phyloP scores from a whole-genome alignment of 2,329 filamentous ascomycete species.

The Arthrobotrys sinensis region DNA sequence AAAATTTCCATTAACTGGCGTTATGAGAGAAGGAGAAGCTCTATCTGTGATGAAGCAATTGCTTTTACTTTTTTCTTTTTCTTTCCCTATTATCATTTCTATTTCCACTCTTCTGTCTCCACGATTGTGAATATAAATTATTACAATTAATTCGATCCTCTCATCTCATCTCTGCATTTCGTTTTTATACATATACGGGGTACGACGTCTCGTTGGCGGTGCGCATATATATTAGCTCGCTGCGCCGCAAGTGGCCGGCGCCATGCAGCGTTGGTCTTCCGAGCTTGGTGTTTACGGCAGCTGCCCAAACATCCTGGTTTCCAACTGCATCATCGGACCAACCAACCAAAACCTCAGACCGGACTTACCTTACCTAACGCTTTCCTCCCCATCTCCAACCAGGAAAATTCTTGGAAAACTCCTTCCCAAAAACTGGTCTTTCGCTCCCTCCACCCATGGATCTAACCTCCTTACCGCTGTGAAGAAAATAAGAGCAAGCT shows the following conservation, averaged over 20 bases:
- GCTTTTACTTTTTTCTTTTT: slow-evolving; percentile 9
- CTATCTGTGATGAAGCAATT: slow-evolving; percentile 27
- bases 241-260: background rate
- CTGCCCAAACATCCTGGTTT: slow-evolving; percentile 28
- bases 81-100: slow-evolving; percentile 6
- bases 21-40: slow-evolving; percentile 39
- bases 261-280: background rate
- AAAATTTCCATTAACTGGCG: slow-evolving; percentile 40
- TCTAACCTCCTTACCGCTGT: background rate
- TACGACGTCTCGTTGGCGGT: slow-evolving; percentile 6
- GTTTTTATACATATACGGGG: slow-evolving; percentile 1
- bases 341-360: slow-evolving; percentile 25
- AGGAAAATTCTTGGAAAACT: background rate
- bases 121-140: slow-evolving; percentile 54
- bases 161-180: background rate
- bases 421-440: background rate
- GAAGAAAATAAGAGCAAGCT: background rate
- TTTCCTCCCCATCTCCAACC: slow-evolving; percentile 13
- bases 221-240: background rate
- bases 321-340: slow-evolving; percentile 51
- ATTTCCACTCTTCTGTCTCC: slow-evolving; percentile 1
- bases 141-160: slow-evolving; percentile 24
- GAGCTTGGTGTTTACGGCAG: slow-evolving; percentile 25
- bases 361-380: slow-evolving; percentile 10
- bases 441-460: slow-evolving; percentile 4